Conservation (phyloP, 2,329 filamentous ascomycete species). For the Colletotrichum destructivum region DNA sequence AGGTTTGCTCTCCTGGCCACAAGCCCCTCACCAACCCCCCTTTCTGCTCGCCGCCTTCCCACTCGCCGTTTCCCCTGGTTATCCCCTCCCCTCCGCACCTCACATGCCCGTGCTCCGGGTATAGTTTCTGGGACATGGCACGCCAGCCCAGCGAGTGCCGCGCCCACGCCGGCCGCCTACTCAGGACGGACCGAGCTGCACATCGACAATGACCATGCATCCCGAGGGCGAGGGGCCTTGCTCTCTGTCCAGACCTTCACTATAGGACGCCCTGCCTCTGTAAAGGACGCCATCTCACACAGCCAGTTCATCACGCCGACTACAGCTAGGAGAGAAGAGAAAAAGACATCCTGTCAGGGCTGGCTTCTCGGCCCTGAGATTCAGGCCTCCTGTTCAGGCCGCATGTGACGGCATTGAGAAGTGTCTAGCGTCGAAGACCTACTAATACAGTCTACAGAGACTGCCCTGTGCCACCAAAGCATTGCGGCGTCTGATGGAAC, state of each 20-base stretch:
- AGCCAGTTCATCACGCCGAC: not conserved
- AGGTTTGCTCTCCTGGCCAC: slow-evolving; percentile 17
- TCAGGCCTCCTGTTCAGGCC: not conserved
- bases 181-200: slow-evolving; percentile 16
- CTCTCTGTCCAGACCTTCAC: slow-evolving; percentile 3
- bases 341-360: not conserved
- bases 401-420: slow-evolving; percentile 1
- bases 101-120: slow-evolving; percentile 30
- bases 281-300: not conserved
- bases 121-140: slow-evolving; percentile 21
- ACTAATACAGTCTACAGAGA: too few species aligned
- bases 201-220: slow-evolving; percentile 12
- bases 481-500: not conserved
- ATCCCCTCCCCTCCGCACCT: not conserved
- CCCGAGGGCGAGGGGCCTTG: slow-evolving; percentile 1
- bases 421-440: not conserved
- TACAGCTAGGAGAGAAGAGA: not conserved
- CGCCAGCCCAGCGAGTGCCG: slow-evolving; percentile 5
- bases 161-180: slow-evolving; percentile 7
- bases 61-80: not conserved
- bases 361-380: not conserved
- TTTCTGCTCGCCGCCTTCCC: slow-evolving; percentile 27
- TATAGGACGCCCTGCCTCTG: not conserved
- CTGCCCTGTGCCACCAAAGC: not conserved
- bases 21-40: slow-evolving; percentile 19